Evolutionary conservation across 768 basidiomycete genomes (phyloP), one percentile per base, ranked within the genome.

Genomic region (Clavulina sp.): DNA sequence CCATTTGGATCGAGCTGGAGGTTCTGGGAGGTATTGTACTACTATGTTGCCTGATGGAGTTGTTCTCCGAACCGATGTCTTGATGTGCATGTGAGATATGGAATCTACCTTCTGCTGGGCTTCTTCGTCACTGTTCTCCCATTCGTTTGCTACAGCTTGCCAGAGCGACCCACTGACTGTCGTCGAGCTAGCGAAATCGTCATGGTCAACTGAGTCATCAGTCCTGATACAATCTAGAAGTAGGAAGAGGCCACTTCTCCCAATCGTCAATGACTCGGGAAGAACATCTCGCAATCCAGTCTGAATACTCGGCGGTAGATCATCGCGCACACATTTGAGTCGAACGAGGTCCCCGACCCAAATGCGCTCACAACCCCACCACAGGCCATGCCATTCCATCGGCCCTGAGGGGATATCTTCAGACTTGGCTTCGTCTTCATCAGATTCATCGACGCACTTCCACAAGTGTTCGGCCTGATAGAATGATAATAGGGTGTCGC

Each of bases 1-100:
- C 65, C 85, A 88, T 56, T 69, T 71, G 63, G 72, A 86, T 0
- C 83, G 81, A 21, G 63, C 61, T 0, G 86, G 85, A 1, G 87
- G 65, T 21, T 68, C 63, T 0, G 87, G 87, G 2, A 84, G 69
- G 4, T 46, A 46, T n/a, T 46, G 18, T n/a, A 9, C 44, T 9
- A 46, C 44, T 46, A 13, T 24, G 9, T 21, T 28, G 24, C 34
- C 34, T 34, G 13, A 41, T 23, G 19, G 5, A 43, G 28, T 30
- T 13, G 52, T 30, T 16, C 24, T 18, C 7, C 9, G 48, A 30
- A 33, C 29, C 26, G 48, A 30, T 49, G 26, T 9, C 18, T 49
- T 7, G 31, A 16, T 16, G 13, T 30, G 24, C 7, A 30, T n/a
- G 32, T 16, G 16, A 33, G 31, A 33, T 13, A 16, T 31, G 6